phyloP scores from a whole-genome alignment of 352 stramenopile genomes.

The Peronospora farinosa region DNA sequence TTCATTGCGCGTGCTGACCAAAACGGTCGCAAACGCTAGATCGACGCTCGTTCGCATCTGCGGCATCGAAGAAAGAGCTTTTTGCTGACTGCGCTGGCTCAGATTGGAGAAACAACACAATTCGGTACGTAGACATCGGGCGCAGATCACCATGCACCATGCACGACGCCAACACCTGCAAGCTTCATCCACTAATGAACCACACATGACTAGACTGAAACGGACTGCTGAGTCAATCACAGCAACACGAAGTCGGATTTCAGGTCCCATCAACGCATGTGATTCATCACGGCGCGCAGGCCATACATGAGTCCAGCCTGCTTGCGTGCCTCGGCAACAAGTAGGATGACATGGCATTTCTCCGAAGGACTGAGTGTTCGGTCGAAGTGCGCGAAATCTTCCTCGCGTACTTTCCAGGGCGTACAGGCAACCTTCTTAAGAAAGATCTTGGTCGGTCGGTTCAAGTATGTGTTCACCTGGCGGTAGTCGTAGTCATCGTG shows the following conservation, averaged over 20 bases:
- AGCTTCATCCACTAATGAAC: constrained; percentile 16
- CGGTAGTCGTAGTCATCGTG: constrained; percentile 86
- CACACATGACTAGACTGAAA: constrained; percentile 25
- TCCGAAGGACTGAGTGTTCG: constrained; percentile 67
- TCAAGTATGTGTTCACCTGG: constrained; percentile 76
- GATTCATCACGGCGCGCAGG: constrained; percentile 79
- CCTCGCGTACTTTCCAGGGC: constrained; percentile 70
- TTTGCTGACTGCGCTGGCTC: constrained; percentile 16
- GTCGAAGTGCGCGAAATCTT: constrained; percentile 85
- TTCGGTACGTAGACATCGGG: constrained; percentile 10
- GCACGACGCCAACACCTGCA: constrained; percentile 4
- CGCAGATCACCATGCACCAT: constrained; percentile 5
- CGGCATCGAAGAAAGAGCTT: constrained; percentile 31
- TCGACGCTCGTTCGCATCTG: constrained; percentile 22
- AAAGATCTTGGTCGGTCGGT: constrained; percentile 82
- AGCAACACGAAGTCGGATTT: constrained; percentile 14
- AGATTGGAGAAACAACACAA: constrained; percentile 12
- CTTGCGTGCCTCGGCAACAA: constrained; percentile 79
- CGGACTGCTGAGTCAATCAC: constrained; percentile 14
- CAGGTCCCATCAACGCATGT: constrained; percentile 59
- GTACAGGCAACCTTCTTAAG: constrained; percentile 84
- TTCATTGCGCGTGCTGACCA: constrained; percentile 28
- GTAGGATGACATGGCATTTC: constrained; percentile 80
- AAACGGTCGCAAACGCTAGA: constrained; percentile 17
- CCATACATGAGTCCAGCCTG: constrained; percentile 85